These are phyloP conservation scores for Elongisporangium senticosum DNA, from an alignment of 352 stramenopile species.

Conservation along the genomic window DNA sequence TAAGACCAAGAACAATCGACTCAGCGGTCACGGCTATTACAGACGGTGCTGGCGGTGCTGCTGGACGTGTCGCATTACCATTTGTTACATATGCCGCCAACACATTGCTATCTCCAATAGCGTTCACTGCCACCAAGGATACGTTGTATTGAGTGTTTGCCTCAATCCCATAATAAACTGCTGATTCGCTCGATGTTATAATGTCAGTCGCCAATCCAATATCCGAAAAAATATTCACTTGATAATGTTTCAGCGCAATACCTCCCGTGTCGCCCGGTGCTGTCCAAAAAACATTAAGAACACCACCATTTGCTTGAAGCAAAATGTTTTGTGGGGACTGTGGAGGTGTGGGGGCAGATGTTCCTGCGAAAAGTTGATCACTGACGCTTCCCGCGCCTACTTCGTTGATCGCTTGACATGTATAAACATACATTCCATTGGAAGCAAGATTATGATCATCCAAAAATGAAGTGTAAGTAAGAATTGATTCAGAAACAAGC, in stretches of 20 bases:
- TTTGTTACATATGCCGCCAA: conserved; percentile 15
- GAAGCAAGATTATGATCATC: conserved; percentile 27
- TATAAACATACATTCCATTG: conserved; percentile 30
- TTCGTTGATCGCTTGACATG: conserved; percentile 30
- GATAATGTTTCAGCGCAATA: conserved; percentile 15
- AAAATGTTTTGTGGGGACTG: conserved; percentile 10
- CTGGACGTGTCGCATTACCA: conserved; percentile 17
- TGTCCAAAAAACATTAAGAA: conserved; percentile 23
- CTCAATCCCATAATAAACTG: conserved; percentile 15
- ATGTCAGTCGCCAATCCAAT: conserved; percentile 4
- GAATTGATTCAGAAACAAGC: conserved; percentile 8
- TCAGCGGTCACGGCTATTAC: conserved; percentile 18
- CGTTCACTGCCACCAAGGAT: conserved; percentile 20
- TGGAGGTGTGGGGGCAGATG: conserved; percentile 18
- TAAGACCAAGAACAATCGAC: conserved; percentile 26
- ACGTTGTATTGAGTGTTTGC: conserved; percentile 26
- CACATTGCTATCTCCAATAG: conserved; percentile 11
- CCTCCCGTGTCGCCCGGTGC: conserved; percentile 31
- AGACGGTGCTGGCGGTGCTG: conserved; percentile 18
- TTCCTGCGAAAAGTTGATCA: conserved; percentile 18
- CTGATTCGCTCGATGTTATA: conserved; percentile 1
- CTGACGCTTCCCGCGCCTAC: conserved; percentile 25
- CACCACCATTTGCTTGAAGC: conserved; percentile 18
- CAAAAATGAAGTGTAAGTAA: conserved; percentile 10
- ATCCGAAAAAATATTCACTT: conserved; percentile 5